Conservation (phyloP, 371 early-diverging fungal genomes). For the Lichtheimia ornata region DNA sequence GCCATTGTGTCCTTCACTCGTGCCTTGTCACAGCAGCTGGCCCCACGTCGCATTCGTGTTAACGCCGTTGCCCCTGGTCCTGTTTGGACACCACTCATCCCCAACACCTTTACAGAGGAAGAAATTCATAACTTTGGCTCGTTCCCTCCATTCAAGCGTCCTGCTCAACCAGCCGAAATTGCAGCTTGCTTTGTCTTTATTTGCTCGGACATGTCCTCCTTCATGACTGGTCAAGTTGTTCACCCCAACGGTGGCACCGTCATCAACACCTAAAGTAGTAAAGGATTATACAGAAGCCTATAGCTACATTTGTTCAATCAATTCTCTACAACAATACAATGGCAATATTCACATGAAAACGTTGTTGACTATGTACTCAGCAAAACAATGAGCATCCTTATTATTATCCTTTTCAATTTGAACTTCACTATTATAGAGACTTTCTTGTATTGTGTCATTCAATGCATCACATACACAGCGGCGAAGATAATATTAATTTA, state of each 20-base stretch:
- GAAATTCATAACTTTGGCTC: constrained; percentile 67
- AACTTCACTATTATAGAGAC: too few relatives aligned
- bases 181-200: constrained; percentile 67
- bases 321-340: too few relatives aligned
- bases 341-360: too few relatives aligned
- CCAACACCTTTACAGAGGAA: constrained; percentile 64
- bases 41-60: constrained; percentile 60
- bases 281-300: too few relatives aligned
- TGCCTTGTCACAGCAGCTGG: constrained; percentile 61
- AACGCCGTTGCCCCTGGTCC: constrained; percentile 71
- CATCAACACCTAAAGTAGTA: constrained; percentile 32
- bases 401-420: too few relatives aligned
- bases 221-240: constrained; percentile 65
- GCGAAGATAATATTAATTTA: too few relatives aligned
- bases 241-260: constrained; percentile 54
- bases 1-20: constrained; percentile 64
- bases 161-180: constrained; percentile 66
- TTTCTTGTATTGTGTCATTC: too few relatives aligned
- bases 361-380: too few relatives aligned
- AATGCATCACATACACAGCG: too few relatives aligned
- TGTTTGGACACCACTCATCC: constrained; percentile 70
- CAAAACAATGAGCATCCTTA: too few relatives aligned
- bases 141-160: constrained; percentile 69
- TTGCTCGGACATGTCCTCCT: constrained; percentile 61
- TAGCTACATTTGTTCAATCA: too few relatives aligned